Base-by-base conservation (phyloP, 225 moss, liverwort and hornwort species). In the Climacium dendroides region DNA sequence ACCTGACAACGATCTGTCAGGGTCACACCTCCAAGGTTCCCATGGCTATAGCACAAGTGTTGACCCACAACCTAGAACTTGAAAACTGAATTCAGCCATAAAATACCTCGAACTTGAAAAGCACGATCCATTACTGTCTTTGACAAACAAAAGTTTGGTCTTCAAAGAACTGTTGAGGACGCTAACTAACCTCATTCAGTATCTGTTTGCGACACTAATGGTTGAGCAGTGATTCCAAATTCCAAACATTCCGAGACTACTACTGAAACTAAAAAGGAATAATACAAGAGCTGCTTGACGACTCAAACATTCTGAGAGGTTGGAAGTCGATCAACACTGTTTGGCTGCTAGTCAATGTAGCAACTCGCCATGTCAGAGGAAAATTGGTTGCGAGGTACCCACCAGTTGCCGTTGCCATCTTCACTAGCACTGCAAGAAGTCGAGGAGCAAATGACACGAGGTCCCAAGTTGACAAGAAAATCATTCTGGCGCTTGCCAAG, bases 311-410 rank as follows among this genome's bases (percentile, higher is more conserved):
- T 57, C 23, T 35, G n/a, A n/a, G 22, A 88, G 55, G 54, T 77
- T 69, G 63, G 55, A 75, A 50, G 45, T 69, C 37, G n/a, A 67
- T 58, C 74, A 83, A 9, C 71, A 32, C 73, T 35, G 66, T 53
- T 41, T 9, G 26, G 24, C 17, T 24, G 47, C 76, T 90, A 93
- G 82, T 90, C 90, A 35, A 93, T 53, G 77, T 76, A 91, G 83
- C 93, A 93, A 60, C 45, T 90, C 13, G 67, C 73, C 39, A 89
- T 32, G 86, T 91, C 93, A 28, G 86, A 26, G 48, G 93, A 89
- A 59, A 93, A 93, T 35, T 90, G 91, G 55, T 39, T 77, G 39
- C 71, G 83, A 45, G 93, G 91, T 61, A 93, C 91, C 91, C 91
- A 93, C 93, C 93, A 93, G 60, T 87, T 87, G 41, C 89, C 91